These are phyloP conservation scores for Lactarius sp. DNA, from an alignment of 768 basidiomycete genomes.

Conservation along the genomic window DNA sequence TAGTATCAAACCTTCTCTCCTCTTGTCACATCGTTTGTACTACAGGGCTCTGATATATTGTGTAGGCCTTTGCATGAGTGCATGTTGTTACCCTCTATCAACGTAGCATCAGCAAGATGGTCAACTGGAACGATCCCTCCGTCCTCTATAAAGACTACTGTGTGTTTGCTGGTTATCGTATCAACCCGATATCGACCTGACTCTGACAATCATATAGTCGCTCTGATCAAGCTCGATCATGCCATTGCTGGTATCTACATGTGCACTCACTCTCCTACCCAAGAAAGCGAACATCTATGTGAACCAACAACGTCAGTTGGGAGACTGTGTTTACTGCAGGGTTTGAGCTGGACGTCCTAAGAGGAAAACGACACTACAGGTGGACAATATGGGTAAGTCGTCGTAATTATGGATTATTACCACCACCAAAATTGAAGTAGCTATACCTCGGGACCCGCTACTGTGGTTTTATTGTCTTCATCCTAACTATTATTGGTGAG, in stretches of 20 bases:
- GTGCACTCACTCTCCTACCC: background rate
- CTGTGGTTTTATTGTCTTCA: background rate
- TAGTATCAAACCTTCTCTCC: too few relatives aligned
- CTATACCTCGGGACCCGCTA: slow-evolving; percentile 14
- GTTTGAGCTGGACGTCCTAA: slow-evolving; percentile 1
- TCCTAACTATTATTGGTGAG: background rate
- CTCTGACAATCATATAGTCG: background rate
- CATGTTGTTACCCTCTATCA: background rate
- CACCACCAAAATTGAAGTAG: background rate
- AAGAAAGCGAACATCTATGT: background rate
- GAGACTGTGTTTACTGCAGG: background rate
- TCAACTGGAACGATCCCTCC: slow-evolving; percentile 3
- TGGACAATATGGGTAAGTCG: slow-evolving; percentile 11
- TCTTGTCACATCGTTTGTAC: too few relatives aligned
- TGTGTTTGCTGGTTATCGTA: background rate
- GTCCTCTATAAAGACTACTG: background rate
- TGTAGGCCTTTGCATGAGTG: background rate
- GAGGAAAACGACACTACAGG: background rate
- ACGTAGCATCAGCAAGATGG: background rate
- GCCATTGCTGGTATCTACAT: background rate
- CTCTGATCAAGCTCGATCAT: background rate
- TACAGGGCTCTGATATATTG: background rate
- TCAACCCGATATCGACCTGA: background rate
- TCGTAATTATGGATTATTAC: background rate
- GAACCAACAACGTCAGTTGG: background rate